A percentile compares a stretch with the other conserved stretches of the same genome.
Conservation (phyloP, 352 stramenopile species). For the Globisporangium takayamanum region DNA sequence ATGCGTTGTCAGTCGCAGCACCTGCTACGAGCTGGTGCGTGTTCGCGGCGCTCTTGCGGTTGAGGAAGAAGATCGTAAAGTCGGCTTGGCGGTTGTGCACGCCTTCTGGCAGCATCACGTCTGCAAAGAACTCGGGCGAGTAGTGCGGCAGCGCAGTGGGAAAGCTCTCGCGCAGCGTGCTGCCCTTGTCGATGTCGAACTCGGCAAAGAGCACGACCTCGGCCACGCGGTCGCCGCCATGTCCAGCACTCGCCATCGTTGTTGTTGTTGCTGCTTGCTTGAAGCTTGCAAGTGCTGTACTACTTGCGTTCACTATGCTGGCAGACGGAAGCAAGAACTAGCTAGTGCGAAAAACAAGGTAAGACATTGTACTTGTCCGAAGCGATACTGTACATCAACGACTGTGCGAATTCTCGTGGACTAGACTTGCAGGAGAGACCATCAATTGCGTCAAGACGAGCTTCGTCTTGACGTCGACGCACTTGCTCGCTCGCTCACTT, state of each 20-base stretch:
- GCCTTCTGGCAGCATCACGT: conserved; percentile 84
- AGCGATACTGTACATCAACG: no score
- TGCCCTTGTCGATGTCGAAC: conserved; percentile 87
- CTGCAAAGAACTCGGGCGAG: conserved; percentile 85
- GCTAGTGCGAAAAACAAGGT: no score
- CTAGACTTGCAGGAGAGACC: no score
- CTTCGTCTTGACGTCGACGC: background rate
- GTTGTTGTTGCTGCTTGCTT: no score
- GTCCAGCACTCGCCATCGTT: conserved; percentile 3
- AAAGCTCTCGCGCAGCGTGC: conserved; percentile 72
- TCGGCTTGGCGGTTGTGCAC: conserved; percentile 85
- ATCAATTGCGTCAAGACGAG: background rate
- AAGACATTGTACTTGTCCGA: no score
- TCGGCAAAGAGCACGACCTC: conserved; percentile 77
- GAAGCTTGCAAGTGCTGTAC: no score
- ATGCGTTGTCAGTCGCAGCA: background rate
- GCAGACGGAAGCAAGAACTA: no score
- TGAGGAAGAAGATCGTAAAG: conserved; percentile 87
- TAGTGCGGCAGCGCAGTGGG: conserved; percentile 59
- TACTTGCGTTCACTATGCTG: no score
- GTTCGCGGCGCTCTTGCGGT: conserved; percentile 33
- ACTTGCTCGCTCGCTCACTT: background rate
- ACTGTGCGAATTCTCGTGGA: no score
- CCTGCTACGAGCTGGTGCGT: conserved; percentile 1
- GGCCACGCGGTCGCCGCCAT: conserved; percentile 24